Base-by-base conservation (phyloP, 345 rosid species). In the Turnera subulata region DNA sequence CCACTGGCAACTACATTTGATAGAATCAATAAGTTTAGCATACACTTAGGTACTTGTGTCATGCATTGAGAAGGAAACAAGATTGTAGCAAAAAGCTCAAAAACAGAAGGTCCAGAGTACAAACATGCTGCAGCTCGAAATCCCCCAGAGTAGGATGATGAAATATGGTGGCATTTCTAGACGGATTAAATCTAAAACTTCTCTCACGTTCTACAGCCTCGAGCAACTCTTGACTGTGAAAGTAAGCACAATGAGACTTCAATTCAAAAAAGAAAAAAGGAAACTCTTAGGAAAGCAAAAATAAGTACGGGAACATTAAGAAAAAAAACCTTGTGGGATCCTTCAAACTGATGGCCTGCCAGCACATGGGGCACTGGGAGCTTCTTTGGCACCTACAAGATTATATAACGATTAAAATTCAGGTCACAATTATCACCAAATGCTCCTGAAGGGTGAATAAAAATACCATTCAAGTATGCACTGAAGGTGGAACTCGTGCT, bases 291-390 rank as follows among this genome's bases (percentile, higher is more conserved):
- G 23, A 46, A 52, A 11, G 11, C 72, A 23, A 39, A 23, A 9
- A 37, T 8, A 40, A 11, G 44, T 24, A 12, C 29, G 18, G 32
- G 38, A 48, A 5, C 58, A 38, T 16, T n/a, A n/a, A n/a, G n/a
- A 47, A 29, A 42, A 51, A 43, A 32, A 69, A 93, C 99, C 97
- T 76, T 19, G 83, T 74, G 22, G 96, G 86, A 65, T 93, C 99
- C 80, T 93, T 93, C 67, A 93, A 77, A 67, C 90, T 80, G 63
- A 93, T 80, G 15, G 97, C 64, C 65, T 89, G 99, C 96, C 94
- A 87, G 57, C 99, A 93, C 99, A 93, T 93, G 6, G 99, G 99
- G 76, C 99, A 93, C 57, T 89, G 96, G 33, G 99, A 89, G 62
- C 99, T 93, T 77, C 97, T 86, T 58, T 93, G 99, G 62, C 99